Evolutionary conservation across 1,139 yeast genomes (phyloP), one percentile per base, ranked within the genome.

Genomic region (Yamadazyma sp.): DNA sequence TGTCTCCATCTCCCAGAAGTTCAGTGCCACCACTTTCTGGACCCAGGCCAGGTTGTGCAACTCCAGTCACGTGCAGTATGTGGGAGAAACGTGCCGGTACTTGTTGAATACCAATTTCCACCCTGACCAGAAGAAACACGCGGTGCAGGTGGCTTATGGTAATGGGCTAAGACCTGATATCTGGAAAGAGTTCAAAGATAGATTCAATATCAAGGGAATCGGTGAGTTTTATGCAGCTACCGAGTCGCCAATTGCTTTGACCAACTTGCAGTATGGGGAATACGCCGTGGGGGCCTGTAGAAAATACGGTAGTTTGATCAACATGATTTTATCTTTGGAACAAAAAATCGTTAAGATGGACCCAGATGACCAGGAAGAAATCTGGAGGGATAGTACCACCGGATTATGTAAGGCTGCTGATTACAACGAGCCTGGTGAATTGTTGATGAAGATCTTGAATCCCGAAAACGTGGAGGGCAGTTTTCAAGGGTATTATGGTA

Each of bases 141-240:
- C 64, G 14, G 83, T 87, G 7, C 65, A 65, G 33, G 77, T 82
- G 31, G 97, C 97, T 0, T 82, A 82, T 57, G 98, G 98, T 38
- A 92, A 92, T 59, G 98, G 98, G 0, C 70, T 92, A 53, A 78
- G 97, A 50, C 80, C 82, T n/a, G 97, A 90, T 58, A 84, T 92
- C 40, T 92, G 98, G 98, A 62, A 59, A 42, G 79, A 78, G 37
- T 86, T 92, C 62, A 88, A 88, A 59, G 62, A 71, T 18, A 70
- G 96, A 45, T 92, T 90, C 69, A 74, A 79, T 43, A 83, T 92
- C 45, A 67, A 74, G 14, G 84, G 77, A 7, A 73, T 92, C 48
- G 96, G 95, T 15, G 98, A 92, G 58, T 90, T 90, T 57, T 92
- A 90, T 61, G 96, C 96, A 0, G 85, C 96, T 2, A 88, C 97